These are phyloP conservation scores for Rhizopogon salebrosus DNA, from an alignment of 768 basidiomycete genomes.

Conservation along the genomic window DNA sequence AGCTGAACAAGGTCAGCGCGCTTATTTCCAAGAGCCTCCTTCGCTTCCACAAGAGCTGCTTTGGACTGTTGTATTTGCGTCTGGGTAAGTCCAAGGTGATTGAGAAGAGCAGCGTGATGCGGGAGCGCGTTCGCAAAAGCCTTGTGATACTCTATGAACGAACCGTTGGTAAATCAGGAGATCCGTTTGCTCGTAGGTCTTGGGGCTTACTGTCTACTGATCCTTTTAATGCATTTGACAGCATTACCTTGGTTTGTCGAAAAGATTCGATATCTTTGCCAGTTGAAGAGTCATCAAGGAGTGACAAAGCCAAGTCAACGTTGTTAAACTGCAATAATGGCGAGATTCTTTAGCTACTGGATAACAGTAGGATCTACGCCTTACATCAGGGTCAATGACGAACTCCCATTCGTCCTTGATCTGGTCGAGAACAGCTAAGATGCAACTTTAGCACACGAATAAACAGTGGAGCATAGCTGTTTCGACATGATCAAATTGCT, in stretches of 20 bases:
- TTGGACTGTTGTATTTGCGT: slow-evolving; percentile 69
- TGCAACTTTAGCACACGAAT: background rate
- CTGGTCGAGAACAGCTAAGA: slow-evolving; percentile 72
- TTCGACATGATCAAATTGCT: slow-evolving; percentile 18
- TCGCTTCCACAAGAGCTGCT: slow-evolving; percentile 66
- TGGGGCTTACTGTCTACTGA: slow-evolving; percentile 76
- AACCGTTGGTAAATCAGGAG: slow-evolving; percentile 1
- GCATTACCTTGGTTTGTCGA: slow-evolving; percentile 64
- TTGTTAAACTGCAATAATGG: slow-evolving; percentile 70
- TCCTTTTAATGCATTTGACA: slow-evolving; percentile 77
- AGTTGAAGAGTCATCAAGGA: slow-evolving; percentile 70
- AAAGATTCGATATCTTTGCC: slow-evolving; percentile 80
- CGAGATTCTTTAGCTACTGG: slow-evolving; percentile 5
- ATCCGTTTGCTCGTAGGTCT: background rate
- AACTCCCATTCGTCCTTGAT: slow-evolving; percentile 90
- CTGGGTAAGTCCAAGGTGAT: slow-evolving; percentile 69
- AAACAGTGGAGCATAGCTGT: background rate
- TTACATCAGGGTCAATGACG: slow-evolving; percentile 75
- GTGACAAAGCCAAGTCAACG: slow-evolving; percentile 86
- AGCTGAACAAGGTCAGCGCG: slow-evolving; percentile 87
- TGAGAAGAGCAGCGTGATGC: slow-evolving; percentile 77
- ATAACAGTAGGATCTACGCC: slow-evolving; percentile 14
- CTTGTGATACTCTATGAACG: slow-evolving; percentile 75
- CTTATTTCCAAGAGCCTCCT: slow-evolving; percentile 74
- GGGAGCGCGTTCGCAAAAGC: slow-evolving; percentile 93